These are phyloP conservation scores for Candida germanica DNA, from an alignment of 805 yeast species.

Conservation along the genomic window DNA sequence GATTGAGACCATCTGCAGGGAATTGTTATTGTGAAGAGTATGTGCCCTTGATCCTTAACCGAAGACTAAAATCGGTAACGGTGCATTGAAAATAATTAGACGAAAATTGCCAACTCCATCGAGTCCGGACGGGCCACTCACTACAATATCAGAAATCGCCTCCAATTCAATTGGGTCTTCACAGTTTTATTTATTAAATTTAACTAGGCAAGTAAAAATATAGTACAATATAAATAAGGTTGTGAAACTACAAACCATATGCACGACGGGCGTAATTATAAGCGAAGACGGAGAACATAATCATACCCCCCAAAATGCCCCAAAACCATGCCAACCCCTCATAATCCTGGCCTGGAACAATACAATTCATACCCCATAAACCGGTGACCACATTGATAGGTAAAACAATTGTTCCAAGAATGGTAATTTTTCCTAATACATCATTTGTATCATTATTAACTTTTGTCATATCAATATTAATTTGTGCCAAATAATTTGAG, in stretches of 20 bases:
- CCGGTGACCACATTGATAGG: conserved; percentile 97
- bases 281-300: conserved; percentile 33
- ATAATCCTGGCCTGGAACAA: conserved; percentile 85
- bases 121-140: too few species aligned
- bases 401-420: conserved; percentile 89
- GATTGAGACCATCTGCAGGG: too few species aligned
- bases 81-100: too few species aligned
- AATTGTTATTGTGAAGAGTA: too few species aligned
- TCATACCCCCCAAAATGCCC: conserved; percentile 34
- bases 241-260: conserved; percentile 35
- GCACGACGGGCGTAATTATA: conserved; percentile 40
- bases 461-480: conserved; percentile 95
- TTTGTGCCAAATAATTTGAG: conserved; percentile 92
- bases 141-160: too few species aligned
- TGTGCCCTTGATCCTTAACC: too few species aligned
- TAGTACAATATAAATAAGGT: too few species aligned
- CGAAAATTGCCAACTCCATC: too few species aligned
- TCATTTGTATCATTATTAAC: conserved; percentile 97
- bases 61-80: too few species aligned
- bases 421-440: conserved; percentile 88
- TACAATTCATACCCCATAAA: conserved; percentile 97
- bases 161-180: too few species aligned
- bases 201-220: too few species aligned
- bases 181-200: too few species aligned
- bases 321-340: conserved; percentile 42